phyloP scores from a whole-genome alignment of 306 rosid genomes.

The Phaseolus lunatus region DNA sequence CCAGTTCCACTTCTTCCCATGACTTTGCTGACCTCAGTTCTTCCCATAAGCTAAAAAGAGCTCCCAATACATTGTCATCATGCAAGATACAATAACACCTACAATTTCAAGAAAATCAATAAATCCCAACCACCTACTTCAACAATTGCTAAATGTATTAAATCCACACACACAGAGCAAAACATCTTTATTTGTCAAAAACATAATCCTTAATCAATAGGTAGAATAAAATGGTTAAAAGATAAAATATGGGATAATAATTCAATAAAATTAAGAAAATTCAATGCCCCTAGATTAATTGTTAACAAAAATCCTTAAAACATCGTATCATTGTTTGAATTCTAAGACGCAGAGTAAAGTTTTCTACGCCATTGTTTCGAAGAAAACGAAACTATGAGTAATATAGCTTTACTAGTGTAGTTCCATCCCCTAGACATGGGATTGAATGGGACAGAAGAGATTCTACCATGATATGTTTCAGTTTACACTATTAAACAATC shows the following conservation, averaged over 20 bases:
- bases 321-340: background rate
- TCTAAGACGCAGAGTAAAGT: background rate
- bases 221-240: slow-evolving; percentile 4
- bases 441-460: background rate
- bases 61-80: slow-evolving; percentile 87
- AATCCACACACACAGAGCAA: background rate
- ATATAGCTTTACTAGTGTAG: background rate
- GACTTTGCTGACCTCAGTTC: slow-evolving; percentile 73
- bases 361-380: background rate
- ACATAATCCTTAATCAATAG: background rate
- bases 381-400: slow-evolving; percentile 3
- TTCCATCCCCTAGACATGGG: background rate
- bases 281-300: background rate
- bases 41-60: slow-evolving; percentile 78
- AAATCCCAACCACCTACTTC: slow-evolving; percentile 34
- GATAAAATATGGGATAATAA: background rate
- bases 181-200: slow-evolving; percentile 26
- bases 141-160: slow-evolving; percentile 26
- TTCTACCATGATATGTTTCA: background rate
- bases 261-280: background rate
- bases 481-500: background rate
- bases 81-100: slow-evolving; percentile 96
- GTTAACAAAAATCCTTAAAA: background rate
- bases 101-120: slow-evolving; percentile 35
- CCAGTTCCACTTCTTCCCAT: slow-evolving; percentile 91